A percentile compares a stretch with the other conserved stretches of the same genome.
These are phyloP conservation scores for Ganoderma sp. DNA, from an alignment of 1,284 basidiomycete species.

Conservation along the genomic window DNA sequence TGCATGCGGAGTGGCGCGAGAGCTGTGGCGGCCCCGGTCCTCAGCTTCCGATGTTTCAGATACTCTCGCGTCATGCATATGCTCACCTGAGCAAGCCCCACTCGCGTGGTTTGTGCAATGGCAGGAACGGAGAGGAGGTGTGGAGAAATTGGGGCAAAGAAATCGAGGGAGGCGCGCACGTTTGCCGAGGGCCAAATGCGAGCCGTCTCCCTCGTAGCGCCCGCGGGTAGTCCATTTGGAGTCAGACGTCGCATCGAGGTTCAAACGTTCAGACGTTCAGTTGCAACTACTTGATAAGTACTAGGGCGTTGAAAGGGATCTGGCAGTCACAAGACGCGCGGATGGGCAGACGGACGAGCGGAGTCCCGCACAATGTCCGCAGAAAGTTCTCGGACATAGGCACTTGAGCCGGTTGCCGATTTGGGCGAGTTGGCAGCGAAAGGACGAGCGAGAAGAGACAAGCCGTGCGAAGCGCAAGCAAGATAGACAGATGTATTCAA, in stretches of 20 bases:
- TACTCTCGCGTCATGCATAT: conserved; percentile 6
- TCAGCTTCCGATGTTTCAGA: conserved; percentile 2
- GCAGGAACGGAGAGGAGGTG: neutral
- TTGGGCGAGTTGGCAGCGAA: conserved; percentile 1
- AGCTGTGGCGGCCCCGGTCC: neutral
- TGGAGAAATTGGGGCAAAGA: neutral
- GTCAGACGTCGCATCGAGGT: neutral
- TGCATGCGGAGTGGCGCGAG: neutral
- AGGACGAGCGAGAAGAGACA: conserved; percentile 8
- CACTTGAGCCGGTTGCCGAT: neutral
- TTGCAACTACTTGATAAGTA: no score
- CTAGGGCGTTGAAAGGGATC: neutral
- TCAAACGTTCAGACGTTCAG: neutral
- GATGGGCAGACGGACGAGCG: neutral
- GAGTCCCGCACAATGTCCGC: conserved; percentile 20
- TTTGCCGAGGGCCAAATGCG: neutral
- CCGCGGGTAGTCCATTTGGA: neutral
- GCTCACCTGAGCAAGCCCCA: neutral
- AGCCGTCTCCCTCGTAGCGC: neutral
- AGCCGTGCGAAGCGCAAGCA: conserved; percentile 11
- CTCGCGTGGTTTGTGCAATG: neutral
- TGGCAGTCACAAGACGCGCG: neutral
- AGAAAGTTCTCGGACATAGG: neutral
- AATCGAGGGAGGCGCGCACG: neutral
- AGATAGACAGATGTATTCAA: neutral